Evolutionary conservation across 345 rosid genomes (phyloP).

Genomic region (Eucalyptus regnans): DNA sequence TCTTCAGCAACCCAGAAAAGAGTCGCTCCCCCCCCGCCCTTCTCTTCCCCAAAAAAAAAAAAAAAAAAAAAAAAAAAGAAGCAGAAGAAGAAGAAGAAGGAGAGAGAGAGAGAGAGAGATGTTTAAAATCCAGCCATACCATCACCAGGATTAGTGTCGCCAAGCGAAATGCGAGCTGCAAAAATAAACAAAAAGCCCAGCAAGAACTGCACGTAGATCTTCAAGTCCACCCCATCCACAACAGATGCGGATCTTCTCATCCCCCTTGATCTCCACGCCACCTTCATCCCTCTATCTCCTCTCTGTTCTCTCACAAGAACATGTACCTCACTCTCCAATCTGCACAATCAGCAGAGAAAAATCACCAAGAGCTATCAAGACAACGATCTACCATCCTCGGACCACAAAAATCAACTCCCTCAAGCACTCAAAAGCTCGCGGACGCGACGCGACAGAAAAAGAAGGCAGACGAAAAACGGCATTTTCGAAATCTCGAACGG

Average conservation of each 20-base stretch:
- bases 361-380: not conserved
- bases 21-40: not conserved
- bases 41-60: not conserved
- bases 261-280: conserved; percentile 7
- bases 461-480: not conserved
- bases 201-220: conserved; percentile 32
- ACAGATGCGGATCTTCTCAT: conserved; percentile 36
- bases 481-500: not conserved
- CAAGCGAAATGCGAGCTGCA: conserved; percentile 34
- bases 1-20: not conserved
- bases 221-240: conserved; percentile 13
- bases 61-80: not conserved
- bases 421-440: not conserved
- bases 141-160: conserved; percentile 61
- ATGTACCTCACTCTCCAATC: not conserved
- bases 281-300: not conserved
- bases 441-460: not conserved
- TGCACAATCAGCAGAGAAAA: not conserved
- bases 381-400: not conserved
- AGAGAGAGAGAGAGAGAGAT: not conserved
- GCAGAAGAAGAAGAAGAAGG: not conserved
- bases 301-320: not conserved
- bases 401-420: not conserved
- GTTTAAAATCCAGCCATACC: conserved; percentile 26
- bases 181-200: conserved; percentile 48